Evolutionary conservation across 1,284 basidiomycete genomes (phyloP).

Genomic region (Sutorius eximius): DNA sequence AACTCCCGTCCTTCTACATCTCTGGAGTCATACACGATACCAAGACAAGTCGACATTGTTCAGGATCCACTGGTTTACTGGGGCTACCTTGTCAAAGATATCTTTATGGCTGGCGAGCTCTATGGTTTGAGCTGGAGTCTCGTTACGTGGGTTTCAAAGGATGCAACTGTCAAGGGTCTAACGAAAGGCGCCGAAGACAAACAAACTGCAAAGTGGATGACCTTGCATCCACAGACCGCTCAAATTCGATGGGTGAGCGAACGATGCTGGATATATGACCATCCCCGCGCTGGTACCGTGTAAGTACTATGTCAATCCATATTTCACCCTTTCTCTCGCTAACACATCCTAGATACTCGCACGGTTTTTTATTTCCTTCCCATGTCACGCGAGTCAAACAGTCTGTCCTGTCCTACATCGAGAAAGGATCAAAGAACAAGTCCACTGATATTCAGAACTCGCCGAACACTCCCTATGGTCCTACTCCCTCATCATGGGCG

Average conservation of each 20-base stretch:
- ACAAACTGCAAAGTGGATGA: constrained; percentile 94
- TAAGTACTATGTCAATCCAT: constrained; percentile 42
- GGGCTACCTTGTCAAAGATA: constrained; percentile 93
- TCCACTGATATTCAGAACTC: constrained; percentile 9
- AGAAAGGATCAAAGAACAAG: constrained; percentile 38
- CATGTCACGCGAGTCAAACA: constrained; percentile 72
- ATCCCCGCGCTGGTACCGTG: constrained; percentile 91
- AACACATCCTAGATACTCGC: constrained; percentile 67
- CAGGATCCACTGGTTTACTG: constrained; percentile 84
- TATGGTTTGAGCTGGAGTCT: constrained; percentile 91
- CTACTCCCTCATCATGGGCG: constrained; percentile 61
- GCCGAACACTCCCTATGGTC: constrained; percentile 13
- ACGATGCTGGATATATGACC: constrained; percentile 97
- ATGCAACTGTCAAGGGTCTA: constrained; percentile 65
- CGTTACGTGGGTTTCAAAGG: constrained; percentile 84
- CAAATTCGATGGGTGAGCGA: constrained; percentile 90
- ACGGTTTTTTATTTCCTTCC: constrained; percentile 96
- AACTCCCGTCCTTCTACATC: background rate
- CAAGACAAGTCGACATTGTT: constrained; percentile 5
- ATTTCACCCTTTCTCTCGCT: constrained; percentile 11
- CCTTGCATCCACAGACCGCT: constrained; percentile 76
- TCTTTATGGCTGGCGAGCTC: constrained; percentile 95
- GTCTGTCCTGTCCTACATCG: constrained; percentile 44
- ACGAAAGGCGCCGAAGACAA: constrained; percentile 93
- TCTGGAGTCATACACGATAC: background rate